Evolutionary conservation across 2,329 filamentous ascomycete species (phyloP).

Genomic region (Trichophyton verrucosum): DNA sequence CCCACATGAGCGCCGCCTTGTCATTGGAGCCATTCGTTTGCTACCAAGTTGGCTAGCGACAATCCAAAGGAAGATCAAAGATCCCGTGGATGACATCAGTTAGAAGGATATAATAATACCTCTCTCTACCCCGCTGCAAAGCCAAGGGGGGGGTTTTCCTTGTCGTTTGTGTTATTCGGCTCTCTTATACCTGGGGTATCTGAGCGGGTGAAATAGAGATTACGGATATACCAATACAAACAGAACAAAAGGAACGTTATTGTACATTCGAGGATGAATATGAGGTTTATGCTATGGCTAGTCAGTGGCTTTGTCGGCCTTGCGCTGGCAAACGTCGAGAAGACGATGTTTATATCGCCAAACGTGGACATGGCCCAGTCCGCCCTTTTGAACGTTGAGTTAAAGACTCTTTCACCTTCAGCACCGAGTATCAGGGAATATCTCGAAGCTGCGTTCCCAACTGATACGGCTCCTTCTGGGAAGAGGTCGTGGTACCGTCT

Average conservation of each 20-base stretch:
- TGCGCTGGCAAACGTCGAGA: slow-evolving; percentile 67
- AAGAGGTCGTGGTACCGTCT: slow-evolving; percentile 68
- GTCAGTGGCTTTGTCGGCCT: slow-evolving; percentile 5
- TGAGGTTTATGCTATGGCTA: neutral
- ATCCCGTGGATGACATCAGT: neutral
- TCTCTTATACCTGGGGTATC: neutral
- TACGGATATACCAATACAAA: neutral
- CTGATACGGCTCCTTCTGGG: slow-evolving; percentile 41
- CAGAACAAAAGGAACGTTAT: neutral
- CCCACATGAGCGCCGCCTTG: neutral
- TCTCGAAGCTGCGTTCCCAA: slow-evolving; percentile 58
- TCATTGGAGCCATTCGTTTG: neutral
- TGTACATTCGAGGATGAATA: neutral
- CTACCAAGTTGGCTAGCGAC: neutral
- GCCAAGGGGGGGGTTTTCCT: neutral
- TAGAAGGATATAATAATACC: neutral
- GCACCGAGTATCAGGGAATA: slow-evolving; percentile 47
- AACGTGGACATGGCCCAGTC: slow-evolving; percentile 48
- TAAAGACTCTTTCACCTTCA: slow-evolving; percentile 52
- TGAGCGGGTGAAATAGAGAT: neutral
- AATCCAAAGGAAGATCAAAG: neutral
- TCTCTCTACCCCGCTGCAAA: neutral
- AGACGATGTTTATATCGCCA: slow-evolving; percentile 74
- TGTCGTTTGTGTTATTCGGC: neutral
- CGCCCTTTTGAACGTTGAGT: slow-evolving; percentile 45